Percentiles rank a stretch among this genome's conserved stretches.
phyloP scores from a whole-genome alignment of 352 stramenopile genomes.

The Phytophthora ohioensis region DNA sequence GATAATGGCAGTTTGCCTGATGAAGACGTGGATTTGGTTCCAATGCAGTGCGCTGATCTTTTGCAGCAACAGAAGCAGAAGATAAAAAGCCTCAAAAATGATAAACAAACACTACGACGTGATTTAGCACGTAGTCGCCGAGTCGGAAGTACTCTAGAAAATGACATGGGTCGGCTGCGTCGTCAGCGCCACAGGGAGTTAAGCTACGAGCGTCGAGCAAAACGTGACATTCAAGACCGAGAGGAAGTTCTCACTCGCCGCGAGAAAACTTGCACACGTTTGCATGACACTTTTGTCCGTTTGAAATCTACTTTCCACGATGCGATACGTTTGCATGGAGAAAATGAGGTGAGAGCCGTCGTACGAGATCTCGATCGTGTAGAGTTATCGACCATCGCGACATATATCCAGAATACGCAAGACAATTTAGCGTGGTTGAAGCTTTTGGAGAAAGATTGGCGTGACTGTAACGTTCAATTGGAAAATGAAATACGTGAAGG shows the following conservation, averaged over 20 bases:
- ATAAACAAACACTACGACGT: slow-evolving; percentile 5
- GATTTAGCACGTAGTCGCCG: slow-evolving; percentile 21
- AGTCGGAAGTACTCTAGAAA: slow-evolving; percentile 14
- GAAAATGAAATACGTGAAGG: neutral
- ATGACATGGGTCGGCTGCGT: slow-evolving; percentile 11
- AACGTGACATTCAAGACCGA: neutral
- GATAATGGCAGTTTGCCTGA: neutral
- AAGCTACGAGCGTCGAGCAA: neutral
- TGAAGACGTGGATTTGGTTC: neutral
- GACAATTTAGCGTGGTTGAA: slow-evolving; percentile 5
- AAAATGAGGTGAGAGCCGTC: slow-evolving; percentile 4
- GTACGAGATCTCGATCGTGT: slow-evolving; percentile 12
- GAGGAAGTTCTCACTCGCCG: slow-evolving; percentile 1
- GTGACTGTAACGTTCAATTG: neutral
- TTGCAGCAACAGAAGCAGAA: slow-evolving; percentile 13
- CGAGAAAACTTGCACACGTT: neutral
- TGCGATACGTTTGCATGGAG: neutral
- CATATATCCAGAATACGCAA: neutral
- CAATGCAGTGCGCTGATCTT: neutral
- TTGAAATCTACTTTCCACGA: neutral
- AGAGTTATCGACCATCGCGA: slow-evolving; percentile 7
- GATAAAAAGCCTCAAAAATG: slow-evolving; percentile 6
- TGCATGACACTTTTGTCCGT: slow-evolving; percentile 1
- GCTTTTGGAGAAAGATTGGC: neutral
- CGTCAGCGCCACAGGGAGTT: slow-evolving; percentile 12